Conservation (phyloP, 2,329 filamentous ascomycete genomes). For the Xylariales sp. region DNA sequence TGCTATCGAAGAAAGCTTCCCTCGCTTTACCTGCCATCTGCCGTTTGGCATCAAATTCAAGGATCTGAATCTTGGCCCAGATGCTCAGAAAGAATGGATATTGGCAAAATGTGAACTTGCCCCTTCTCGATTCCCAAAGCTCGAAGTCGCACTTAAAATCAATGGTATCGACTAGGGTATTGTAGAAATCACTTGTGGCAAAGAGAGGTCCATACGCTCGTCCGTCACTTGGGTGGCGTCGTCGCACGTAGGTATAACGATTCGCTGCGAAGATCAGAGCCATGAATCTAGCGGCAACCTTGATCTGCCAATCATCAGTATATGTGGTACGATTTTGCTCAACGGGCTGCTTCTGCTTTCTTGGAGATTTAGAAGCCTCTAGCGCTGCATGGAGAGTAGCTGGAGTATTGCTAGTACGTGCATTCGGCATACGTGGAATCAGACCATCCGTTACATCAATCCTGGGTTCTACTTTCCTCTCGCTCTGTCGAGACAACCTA, state of each 20-base stretch:
- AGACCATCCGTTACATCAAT: conserved; percentile 73
- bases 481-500: conserved; percentile 76
- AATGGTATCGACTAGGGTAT: conserved; percentile 85
- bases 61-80: conserved; percentile 89
- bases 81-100: conserved; percentile 93
- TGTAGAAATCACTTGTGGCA: conserved; percentile 88
- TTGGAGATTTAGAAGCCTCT: conserved; percentile 61
- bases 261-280: conserved; percentile 86
- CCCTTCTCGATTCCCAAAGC: conserved; percentile 80
- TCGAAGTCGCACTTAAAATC: conserved; percentile 89
- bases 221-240: conserved; percentile 51
- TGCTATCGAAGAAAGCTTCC: conserved; percentile 91
- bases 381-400: conserved; percentile 84
- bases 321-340: conserved; percentile 69
- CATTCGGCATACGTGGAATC: conserved; percentile 77
- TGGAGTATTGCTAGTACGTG: conserved; percentile 68
- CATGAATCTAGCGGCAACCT: conserved; percentile 82
- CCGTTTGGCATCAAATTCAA: conserved; percentile 86
- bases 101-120: conserved; percentile 88
- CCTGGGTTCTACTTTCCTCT: conserved; percentile 70
- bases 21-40: conserved; percentile 91
- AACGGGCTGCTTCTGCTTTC: conserved; percentile 65
- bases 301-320: conserved; percentile 89
- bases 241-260: conserved; percentile 60
- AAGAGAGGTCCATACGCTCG: conserved; percentile 73